A percentile compares a stretch with the other conserved stretches of the same genome.
Evolutionary conservation across 441 rosid species (phyloP).

Genomic region (Geranium incanum): DNA sequence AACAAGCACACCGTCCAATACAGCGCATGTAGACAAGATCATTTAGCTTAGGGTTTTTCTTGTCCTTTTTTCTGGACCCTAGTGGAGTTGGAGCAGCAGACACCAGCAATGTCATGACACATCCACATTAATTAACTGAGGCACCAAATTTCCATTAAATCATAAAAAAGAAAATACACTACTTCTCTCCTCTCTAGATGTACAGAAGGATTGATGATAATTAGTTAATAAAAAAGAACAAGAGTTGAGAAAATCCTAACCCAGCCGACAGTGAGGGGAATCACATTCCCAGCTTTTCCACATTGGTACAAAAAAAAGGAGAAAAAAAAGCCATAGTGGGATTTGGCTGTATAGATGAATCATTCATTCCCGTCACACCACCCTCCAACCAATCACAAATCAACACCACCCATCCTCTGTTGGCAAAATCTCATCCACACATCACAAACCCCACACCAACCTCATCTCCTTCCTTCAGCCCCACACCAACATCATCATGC

Average conservation of each 20-base stretch:
- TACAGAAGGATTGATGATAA: slow-evolving; percentile 25
- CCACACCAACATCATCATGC: slow-evolving; percentile 28
- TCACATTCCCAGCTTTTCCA: slow-evolving; percentile 33
- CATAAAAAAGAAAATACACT: slow-evolving; percentile 3
- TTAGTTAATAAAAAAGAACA: no score
- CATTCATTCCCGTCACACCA: slow-evolving; percentile 12
- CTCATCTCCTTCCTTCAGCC: slow-evolving; percentile 16
- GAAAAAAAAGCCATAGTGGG: slow-evolving; percentile 28
- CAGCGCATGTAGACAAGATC: no score
- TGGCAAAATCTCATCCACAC: slow-evolving; percentile 39
- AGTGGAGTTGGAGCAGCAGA: no score
- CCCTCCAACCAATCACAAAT: slow-evolving; percentile 12
- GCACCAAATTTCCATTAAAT: slow-evolving; percentile 20
- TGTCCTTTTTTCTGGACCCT: no score
- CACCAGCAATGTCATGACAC: neutral
- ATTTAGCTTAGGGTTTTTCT: no score
- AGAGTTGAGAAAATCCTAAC: neutral
- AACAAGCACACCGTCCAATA: no score
- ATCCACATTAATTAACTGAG: neutral
- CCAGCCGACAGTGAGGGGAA: slow-evolving; percentile 29
- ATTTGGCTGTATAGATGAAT: slow-evolving; percentile 17
- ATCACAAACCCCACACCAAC: slow-evolving; percentile 13
- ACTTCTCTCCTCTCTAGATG: slow-evolving; percentile 27
- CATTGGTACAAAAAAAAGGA: neutral
- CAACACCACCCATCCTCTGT: slow-evolving; percentile 22